phyloP scores from a whole-genome alignment of 176 grass and related monocot species.

The Saccharum officinarum region DNA sequence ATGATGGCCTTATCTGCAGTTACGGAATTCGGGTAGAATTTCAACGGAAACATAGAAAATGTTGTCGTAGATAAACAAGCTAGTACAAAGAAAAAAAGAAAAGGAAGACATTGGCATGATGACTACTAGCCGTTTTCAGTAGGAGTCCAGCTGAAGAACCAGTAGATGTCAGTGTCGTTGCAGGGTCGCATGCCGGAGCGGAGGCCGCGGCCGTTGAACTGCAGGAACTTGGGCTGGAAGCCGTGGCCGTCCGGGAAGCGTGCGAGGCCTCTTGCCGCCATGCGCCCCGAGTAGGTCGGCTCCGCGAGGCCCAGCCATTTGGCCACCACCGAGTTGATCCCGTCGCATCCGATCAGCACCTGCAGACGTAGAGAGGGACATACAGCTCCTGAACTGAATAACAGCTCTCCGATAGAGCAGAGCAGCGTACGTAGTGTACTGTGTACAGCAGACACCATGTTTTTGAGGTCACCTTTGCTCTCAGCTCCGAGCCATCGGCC shows the following conservation, averaged over 20 bases:
- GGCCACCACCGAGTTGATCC: slow-evolving; percentile 69
- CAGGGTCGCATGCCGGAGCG: slow-evolving; percentile 46
- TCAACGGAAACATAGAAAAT: no score
- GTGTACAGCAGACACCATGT: no score
- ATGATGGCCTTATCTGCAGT: slow-evolving; percentile 24
- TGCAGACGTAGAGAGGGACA: no score
- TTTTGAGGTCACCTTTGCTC: no score
- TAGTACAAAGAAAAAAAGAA: no score
- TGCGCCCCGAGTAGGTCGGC: slow-evolving; percentile 46
- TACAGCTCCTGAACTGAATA: no score
- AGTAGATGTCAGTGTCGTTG: slow-evolving; percentile 51
- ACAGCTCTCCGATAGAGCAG: no score
- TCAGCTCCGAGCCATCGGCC: slow-evolving; percentile 38
- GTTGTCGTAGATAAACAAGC: no score
- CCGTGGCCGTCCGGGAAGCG: slow-evolving; percentile 43
- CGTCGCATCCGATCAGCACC: slow-evolving; percentile 62
- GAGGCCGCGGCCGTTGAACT: slow-evolving; percentile 48
- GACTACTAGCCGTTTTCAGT: slow-evolving; percentile 7
- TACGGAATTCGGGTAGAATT: neutral
- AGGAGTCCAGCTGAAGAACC: slow-evolving; percentile 73
- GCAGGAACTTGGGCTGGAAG: slow-evolving; percentile 48
- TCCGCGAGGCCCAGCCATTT: slow-evolving; percentile 53
- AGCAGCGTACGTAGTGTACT: no score
- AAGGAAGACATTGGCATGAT: no score
- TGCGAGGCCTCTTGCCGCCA: slow-evolving; percentile 53